Base-by-base conservation (phyloP, 169 alveolate species). In the Amoebophrya sp. region DNA sequence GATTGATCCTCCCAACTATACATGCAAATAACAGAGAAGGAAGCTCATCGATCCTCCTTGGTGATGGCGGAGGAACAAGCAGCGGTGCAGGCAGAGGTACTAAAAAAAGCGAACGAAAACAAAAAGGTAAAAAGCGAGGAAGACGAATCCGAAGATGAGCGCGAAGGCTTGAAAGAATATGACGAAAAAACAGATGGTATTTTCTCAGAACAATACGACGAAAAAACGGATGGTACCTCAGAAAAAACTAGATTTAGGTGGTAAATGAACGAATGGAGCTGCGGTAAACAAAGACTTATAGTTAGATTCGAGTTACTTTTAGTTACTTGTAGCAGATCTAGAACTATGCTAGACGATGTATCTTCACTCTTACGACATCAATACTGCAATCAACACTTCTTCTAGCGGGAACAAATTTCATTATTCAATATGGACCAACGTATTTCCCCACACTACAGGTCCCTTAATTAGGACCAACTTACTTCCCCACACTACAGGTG, bases 1-100 rank as follows among this genome's bases (percentile, higher is more conserved):
- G 6, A 47, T 18, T 47, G 65, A 47, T 47, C 18, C 65, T 47
- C 65, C 18, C 65, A 6, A 47, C 6, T 12, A 6, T 47, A 6
- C 29, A 47, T 18, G 18, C 65, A 12, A 6, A 65, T 36, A 26
- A 65, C 83, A 65, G 83, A 65, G 83, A 65, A 65, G 26, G 83
- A 65, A 36, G 83, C 83, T 1, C 83, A 65, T 18, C 2, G 83
- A 12, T 29, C 83, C 36, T 26, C 38, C n/a, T 65, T 65, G 83
- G 83, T 65, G 33, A 36, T 36, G 83, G n/a, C 26, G 33, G 83
- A 65, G 83, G 83, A 65, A 6, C 33, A 6, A 10, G 83, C 83
- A 65, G 83, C 83, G 83, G n/a, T 65, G 39, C 33, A 65, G 83
- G 83, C 83, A n/a, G n/a, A n/a, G 83, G 83, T 26, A 6, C 38